Percentiles rank a stretch among this genome's conserved stretches.
phyloP scores from a whole-genome alignment of 140 eudicot genomes.

The Flaveria floridana region DNA sequence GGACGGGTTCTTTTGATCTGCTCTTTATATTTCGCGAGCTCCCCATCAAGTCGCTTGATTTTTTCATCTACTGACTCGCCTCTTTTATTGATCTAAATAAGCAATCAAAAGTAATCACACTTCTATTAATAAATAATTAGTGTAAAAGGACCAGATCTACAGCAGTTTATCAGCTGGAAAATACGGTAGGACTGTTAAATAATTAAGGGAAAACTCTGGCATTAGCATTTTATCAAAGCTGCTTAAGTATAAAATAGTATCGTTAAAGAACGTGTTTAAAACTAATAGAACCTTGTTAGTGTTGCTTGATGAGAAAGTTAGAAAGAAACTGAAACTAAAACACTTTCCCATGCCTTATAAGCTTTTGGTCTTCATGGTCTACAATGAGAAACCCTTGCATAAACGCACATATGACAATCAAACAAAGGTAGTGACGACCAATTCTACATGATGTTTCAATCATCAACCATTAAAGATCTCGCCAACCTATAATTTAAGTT shows the following conservation, averaged over 20 bases:
- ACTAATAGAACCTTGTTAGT: background rate
- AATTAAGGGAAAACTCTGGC: conserved; percentile 1
- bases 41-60: conserved; percentile 77
- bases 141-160: background rate
- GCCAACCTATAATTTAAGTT: background rate
- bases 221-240: background rate
- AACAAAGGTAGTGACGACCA: background rate
- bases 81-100: conserved; percentile 64
- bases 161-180: background rate
- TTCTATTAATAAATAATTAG: background rate
- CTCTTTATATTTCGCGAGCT: conserved; percentile 75
- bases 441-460: background rate
- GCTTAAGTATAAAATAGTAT: background rate
- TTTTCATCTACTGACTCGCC: conserved; percentile 76
- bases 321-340: background rate
- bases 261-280: background rate
- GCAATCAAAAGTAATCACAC: background rate
- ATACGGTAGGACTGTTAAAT: background rate
- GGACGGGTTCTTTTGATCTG: conserved; percentile 90
- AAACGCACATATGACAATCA: background rate
- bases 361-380: background rate
- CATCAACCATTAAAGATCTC: background rate
- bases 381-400: background rate
- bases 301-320: background rate
- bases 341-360: background rate